Evolutionary conservation across 306 rosid species (phyloP), one percentile per base, ranked within the genome.

Genomic region (Castanea mollissima): DNA sequence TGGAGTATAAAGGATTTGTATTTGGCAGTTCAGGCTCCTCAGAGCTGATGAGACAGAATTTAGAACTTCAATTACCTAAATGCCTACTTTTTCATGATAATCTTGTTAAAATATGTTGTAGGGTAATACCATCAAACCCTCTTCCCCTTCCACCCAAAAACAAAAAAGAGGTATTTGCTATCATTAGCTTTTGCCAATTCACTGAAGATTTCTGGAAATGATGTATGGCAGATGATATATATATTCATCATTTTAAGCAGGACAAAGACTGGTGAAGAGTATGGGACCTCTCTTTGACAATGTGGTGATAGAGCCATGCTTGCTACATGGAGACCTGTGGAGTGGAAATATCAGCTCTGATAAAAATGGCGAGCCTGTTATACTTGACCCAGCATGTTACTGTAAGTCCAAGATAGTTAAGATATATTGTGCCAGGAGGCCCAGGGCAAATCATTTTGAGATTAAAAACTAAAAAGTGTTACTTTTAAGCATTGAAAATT

Each of bases 271-370:
- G 74, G 91, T 89, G 77, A 90, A 91, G 74, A 87, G 83, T 85
- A 90, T 95, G 82, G 87, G 86, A 79, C 82, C 86, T 16, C 86
- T 95, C 12, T 95, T 95, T 76, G 90, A 90, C 34, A 83, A 84
- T 76, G 76, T 85, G 79, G 90, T 16, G 29, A 86, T 92, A 71
- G 94, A 95, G 77, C 97, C 99, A 52, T 92, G 97, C 89, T 87
- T 95, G 85, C 83, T 95, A 78, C 99, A 95, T 69, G 97, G 99
- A 81, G 99, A 92, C 80, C 88, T 95, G 10, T 92, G 99, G 99
- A 91, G 99, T 64, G 99, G 99, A 82, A 95, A 95, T 81, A 89
- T 92, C 55, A 86, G 97, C 87, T 85, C 91, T 6, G 97, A 91
- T 87, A 89, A 85, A 67, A 91, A 92, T 34, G 97, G 98, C 58